Evolutionary conservation across 352 stramenopile species (phyloP), one percentile per base, ranked within the genome.

Genomic region (Phytophthora foliorum): DNA sequence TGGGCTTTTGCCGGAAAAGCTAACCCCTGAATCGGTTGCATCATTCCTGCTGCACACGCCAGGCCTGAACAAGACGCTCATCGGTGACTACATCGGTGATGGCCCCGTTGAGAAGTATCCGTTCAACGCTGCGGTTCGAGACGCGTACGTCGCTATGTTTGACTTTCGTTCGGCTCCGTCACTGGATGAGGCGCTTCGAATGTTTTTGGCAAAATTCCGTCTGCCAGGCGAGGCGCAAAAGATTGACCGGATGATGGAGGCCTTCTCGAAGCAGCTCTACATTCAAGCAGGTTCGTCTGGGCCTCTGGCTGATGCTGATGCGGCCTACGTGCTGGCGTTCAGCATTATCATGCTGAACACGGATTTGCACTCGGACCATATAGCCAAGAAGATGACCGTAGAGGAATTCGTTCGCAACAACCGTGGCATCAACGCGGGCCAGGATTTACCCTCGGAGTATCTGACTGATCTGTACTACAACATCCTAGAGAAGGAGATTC

Each of bases 281-380:
- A 48, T 84, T 8, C 83, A 97, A 72, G 83, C 84, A 67, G 80
- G 74, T 21, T 72, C 88, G 48, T 80, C 73, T 2, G 69, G 80
- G 3, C 77, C 85, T n/a, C 63, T 95, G 24, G 73, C 90, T 19
- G 81, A 93, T 27, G 95, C 87, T 10, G 97, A 99, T 70, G 92
- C 96, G 25, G 97, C 96, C 3, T 99, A 98, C 60, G 88, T 99
- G 22, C 77, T 99, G 29, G 93, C 97, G 10, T 99, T 99, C 84
- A 98, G 97, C 44, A 98, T 99, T 64, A 99, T 99, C 53, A 99
- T 99, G 97, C 83, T 99, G 22, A 99, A 99, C 78, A 99, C 97
- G n/a, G 98, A 99, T 65, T 71, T 99, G 62, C 98, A 99, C 76
- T 98, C 82, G 58, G 86, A 95, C 29, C 85, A 95, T 41, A 94